Conservation (phyloP, 257 asterid genomes). For the Lycium ferocissimum region DNA sequence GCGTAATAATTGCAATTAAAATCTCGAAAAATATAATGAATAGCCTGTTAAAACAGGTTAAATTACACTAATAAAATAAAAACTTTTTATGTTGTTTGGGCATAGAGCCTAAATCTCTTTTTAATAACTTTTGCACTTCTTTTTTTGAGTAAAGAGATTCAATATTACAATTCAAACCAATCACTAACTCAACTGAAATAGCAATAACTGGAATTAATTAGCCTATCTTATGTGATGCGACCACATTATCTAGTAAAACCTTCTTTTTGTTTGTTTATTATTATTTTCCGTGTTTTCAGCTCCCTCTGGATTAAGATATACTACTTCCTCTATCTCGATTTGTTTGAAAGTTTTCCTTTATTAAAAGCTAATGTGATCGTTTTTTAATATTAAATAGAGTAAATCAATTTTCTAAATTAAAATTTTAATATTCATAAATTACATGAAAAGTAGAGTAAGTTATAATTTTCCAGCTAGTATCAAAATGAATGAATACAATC, state of each 20-base stretch:
- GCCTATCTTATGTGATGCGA: not conserved
- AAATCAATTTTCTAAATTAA: not conserved
- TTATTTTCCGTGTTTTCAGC: not conserved
- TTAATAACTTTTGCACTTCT: not conserved
- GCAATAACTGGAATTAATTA: not conserved
- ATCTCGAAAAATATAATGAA: too few species aligned
- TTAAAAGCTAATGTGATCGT: not conserved
- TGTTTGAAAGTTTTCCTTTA: not conserved
- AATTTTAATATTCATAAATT: not conserved
- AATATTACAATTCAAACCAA: not conserved
- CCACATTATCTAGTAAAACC: not conserved
- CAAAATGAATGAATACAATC: not conserved
- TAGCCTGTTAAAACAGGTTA: too few species aligned
- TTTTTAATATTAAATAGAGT: not conserved
- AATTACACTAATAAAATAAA: too few species aligned
- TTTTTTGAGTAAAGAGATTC: not conserved
- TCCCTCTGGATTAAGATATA: not conserved
- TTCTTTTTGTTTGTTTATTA: too few species aligned
- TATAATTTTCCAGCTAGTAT: not conserved
- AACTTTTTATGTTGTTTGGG: too few species aligned
- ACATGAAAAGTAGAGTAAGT: not conserved
- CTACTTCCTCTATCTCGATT: not conserved
- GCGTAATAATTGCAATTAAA: too few species aligned
- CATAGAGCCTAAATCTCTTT: too few species aligned
- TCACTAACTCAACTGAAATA: not conserved